phyloP scores from a whole-genome alignment of 257 asterid genomes.

The Solanum habrochaites region DNA sequence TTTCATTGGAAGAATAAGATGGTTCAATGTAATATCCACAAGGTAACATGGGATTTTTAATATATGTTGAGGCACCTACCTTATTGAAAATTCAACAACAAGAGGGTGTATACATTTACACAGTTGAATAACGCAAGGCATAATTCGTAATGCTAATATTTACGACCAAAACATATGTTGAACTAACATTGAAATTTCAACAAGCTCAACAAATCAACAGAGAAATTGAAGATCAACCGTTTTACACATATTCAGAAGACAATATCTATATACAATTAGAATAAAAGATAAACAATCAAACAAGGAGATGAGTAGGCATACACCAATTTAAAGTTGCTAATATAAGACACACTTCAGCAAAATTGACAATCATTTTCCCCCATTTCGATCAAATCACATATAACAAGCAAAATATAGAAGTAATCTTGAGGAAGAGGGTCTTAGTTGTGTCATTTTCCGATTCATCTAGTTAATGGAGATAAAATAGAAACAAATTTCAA shows the following conservation, averaged over 20 bases:
- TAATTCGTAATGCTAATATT: not conserved
- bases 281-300: no score
- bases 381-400: not conserved
- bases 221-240: no score
- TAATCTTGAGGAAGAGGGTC: not conserved
- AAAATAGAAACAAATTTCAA: not conserved
- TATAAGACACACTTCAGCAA: not conserved
- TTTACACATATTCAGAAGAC: no score
- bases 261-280: no score
- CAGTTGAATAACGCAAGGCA: not conserved
- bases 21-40: no score
- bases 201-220: no score
- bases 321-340: not conserved
- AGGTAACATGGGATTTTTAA: not conserved
- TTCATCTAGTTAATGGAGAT: no score
- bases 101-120: not conserved
- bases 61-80: not conserved
- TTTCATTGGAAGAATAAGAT: no score
- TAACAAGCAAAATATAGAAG: not conserved
- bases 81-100: not conserved
- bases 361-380: not conserved
- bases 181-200: not conserved
- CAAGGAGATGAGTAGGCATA: no score
- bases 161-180: not conserved
- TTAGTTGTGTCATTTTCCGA: not conserved